Conservation (phyloP, 176 grass and related monocot species). For the Pharus latifolius region DNA sequence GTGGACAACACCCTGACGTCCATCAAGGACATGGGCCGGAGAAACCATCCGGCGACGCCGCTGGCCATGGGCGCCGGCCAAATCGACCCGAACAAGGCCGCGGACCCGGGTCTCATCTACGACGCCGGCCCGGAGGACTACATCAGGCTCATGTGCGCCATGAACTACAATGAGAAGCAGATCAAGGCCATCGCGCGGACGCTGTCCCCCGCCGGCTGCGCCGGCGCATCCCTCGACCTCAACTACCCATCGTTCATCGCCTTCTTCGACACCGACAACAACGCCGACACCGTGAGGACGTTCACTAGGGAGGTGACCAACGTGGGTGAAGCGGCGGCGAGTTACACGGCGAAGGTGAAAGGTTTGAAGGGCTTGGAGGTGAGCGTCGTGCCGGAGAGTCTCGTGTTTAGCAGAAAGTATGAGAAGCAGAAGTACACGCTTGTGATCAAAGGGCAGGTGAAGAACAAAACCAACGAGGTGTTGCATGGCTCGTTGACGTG, state of each 20-base stretch:
- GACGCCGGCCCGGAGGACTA: constrained; percentile 56
- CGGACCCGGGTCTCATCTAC: constrained; percentile 64
- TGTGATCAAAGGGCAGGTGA: constrained; percentile 34
- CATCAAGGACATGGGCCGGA: constrained; percentile 46
- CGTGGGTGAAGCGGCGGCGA: constrained; percentile 37
- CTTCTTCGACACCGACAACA: constrained; percentile 20
- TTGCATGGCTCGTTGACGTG: constrained; percentile 65
- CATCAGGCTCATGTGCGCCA: constrained; percentile 61
- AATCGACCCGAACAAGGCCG: constrained; percentile 47
- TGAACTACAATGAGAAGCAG: constrained; percentile 65
- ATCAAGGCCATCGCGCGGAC: constrained; percentile 48
- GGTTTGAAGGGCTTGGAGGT: constrained; percentile 36
- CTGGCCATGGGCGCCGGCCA: constrained; percentile 66
- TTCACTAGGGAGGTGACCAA: constrained; percentile 56
- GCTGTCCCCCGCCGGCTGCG: constrained; percentile 20
- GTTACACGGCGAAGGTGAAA: constrained; percentile 40
- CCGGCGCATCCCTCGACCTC: constrained; percentile 47
- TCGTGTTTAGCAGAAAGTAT: constrained; percentile 44
- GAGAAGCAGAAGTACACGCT: constrained; percentile 59
- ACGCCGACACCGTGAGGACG: not conserved
- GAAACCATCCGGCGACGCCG: constrained; percentile 25
- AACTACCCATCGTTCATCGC: constrained; percentile 87
- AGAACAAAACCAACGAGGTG: constrained; percentile 20
- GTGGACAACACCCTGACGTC: constrained; percentile 42
- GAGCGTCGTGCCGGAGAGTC: constrained; percentile 15